Percentiles rank a stretch among this genome's conserved stretches.
These are phyloP conservation scores for Cyclocybe aegerita DNA, from an alignment of 768 basidiomycete genomes.

Conservation along the genomic window DNA sequence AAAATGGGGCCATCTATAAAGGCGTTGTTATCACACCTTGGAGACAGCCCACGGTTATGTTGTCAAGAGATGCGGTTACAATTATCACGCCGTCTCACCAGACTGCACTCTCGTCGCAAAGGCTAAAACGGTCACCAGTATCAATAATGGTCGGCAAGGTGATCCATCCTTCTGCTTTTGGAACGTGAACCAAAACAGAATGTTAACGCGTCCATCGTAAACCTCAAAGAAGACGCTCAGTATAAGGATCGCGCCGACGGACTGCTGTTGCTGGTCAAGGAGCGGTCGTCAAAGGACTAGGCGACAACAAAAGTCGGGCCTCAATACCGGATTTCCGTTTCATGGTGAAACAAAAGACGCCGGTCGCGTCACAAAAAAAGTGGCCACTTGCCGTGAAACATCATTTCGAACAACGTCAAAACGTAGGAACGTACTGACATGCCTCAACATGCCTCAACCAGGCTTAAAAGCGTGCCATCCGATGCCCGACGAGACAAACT, in stretches of 20 bases:
- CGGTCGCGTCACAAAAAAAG: slow-evolving; percentile 16
- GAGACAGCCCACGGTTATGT: slow-evolving; percentile 60
- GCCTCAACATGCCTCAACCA: too few relatives aligned
- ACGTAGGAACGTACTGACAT: neutral
- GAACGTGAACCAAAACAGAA: slow-evolving; percentile 16
- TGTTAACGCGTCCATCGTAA: slow-evolving; percentile 13
- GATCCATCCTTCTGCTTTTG: slow-evolving; percentile 39
- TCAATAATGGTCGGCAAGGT: slow-evolving; percentile 65
- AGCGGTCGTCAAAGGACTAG: slow-evolving; percentile 10
- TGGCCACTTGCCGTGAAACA: slow-evolving; percentile 12
- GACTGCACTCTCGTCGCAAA: slow-evolving; percentile 38
- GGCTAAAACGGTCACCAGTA: slow-evolving; percentile 37
- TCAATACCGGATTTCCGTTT: slow-evolving; percentile 16
- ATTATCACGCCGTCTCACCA: slow-evolving; percentile 36
- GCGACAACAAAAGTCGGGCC: slow-evolving; percentile 5
- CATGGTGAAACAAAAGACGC: slow-evolving; percentile 17
- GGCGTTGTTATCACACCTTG: slow-evolving; percentile 36
- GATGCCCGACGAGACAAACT: too few relatives aligned
- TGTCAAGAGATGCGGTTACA: slow-evolving; percentile 45
- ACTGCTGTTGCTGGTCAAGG: slow-evolving; percentile 15
- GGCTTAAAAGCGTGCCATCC: too few relatives aligned
- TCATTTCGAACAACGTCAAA: slow-evolving; percentile 22
- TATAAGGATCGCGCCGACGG: slow-evolving; percentile 10
- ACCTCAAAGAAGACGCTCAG: slow-evolving; percentile 9
- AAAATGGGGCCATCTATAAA: slow-evolving; percentile 37